These are phyloP conservation scores for Penicillium glabrum DNA, from an alignment of 2,329 filamentous ascomycete species.

Conservation along the genomic window DNA sequence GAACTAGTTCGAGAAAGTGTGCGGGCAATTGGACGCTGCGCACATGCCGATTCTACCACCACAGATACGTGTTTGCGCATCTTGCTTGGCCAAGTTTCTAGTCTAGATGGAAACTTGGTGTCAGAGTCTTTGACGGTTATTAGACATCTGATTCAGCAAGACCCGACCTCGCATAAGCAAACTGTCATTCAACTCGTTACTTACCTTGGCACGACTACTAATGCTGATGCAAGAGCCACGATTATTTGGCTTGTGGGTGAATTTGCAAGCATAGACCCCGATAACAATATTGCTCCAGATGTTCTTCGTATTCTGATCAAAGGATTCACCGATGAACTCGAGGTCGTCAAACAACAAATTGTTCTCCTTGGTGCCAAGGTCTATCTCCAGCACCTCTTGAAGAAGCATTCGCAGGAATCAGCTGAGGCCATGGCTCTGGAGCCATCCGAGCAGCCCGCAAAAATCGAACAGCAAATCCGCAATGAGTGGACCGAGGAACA, in stretches of 20 bases:
- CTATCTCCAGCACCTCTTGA: slow-evolving; percentile 79
- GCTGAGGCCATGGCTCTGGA: slow-evolving; percentile 15
- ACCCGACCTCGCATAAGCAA: slow-evolving; percentile 74
- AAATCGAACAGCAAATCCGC: slow-evolving; percentile 26
- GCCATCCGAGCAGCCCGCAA: slow-evolving; percentile 12
- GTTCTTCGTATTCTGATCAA: slow-evolving; percentile 85
- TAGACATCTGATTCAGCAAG: slow-evolving; percentile 89
- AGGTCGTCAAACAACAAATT: slow-evolving; percentile 86
- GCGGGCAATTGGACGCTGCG: slow-evolving; percentile 88
- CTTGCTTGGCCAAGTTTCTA: slow-evolving; percentile 82
- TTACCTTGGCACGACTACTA: slow-evolving; percentile 84
- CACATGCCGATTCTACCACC: slow-evolving; percentile 70
- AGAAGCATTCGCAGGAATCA: slow-evolving; percentile 39
- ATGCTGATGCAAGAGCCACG: slow-evolving; percentile 84
- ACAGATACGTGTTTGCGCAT: slow-evolving; percentile 78
- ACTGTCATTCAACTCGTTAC: slow-evolving; percentile 89
- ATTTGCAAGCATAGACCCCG: slow-evolving; percentile 75
- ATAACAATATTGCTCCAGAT: slow-evolving; percentile 89
- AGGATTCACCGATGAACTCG: slow-evolving; percentile 78
- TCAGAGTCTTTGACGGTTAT: slow-evolving; percentile 95
- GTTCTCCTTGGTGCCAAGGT: slow-evolving; percentile 93
- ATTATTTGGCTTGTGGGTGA: slow-evolving; percentile 98
- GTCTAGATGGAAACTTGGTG: slow-evolving; percentile 80
- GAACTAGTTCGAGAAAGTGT: slow-evolving; percentile 85
- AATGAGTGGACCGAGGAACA: slow-evolving; percentile 36